Conservation (phyloP, 805 yeast genomes). For the Vanderwaltozyma verrucispora region DNA sequence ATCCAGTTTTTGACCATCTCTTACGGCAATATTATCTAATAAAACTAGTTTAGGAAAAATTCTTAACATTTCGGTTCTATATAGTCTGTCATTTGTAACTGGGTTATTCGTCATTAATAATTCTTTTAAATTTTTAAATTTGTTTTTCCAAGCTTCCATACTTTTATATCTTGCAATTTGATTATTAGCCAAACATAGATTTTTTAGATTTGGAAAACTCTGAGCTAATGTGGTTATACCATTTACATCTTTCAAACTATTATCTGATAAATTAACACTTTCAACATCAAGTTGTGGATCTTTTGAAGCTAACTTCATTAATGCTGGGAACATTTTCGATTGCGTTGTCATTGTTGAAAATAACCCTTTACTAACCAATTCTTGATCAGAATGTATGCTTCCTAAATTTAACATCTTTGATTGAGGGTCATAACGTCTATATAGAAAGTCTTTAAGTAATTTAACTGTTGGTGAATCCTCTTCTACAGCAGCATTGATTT, state of each 20-base stretch:
- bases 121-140: conserved; percentile 64
- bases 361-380: conserved; percentile 49
- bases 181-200: conserved; percentile 74
- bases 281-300: conserved; percentile 41
- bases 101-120: conserved; percentile 76
- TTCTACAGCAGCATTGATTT: conserved; percentile 21
- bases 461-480: conserved; percentile 39
- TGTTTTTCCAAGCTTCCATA: conserved; percentile 68
- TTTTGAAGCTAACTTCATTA: conserved; percentile 68
- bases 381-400: conserved; percentile 53
- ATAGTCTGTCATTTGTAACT: conserved; percentile 36
- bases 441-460: conserved; percentile 50
- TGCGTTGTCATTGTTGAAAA: conserved; percentile 51
- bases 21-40: conserved; percentile 65
- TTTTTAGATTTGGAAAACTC: conserved; percentile 64
- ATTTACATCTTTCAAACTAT: conserved; percentile 52
- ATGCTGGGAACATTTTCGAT: conserved; percentile 80
- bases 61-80: conserved; percentile 53
- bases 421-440: conserved; percentile 55
- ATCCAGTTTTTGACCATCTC: conserved; percentile 58
- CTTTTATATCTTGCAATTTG: conserved; percentile 45
- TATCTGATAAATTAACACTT: conserved; percentile 59
- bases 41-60: conserved; percentile 73
- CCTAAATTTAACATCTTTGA: conserved; percentile 60
- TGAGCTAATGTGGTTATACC: conserved; percentile 55